Percentiles rank a stretch among this genome's conserved stretches.
phyloP scores from a whole-genome alignment of 2,329 filamentous ascomycete species.

The Metarhizium robertsii region DNA sequence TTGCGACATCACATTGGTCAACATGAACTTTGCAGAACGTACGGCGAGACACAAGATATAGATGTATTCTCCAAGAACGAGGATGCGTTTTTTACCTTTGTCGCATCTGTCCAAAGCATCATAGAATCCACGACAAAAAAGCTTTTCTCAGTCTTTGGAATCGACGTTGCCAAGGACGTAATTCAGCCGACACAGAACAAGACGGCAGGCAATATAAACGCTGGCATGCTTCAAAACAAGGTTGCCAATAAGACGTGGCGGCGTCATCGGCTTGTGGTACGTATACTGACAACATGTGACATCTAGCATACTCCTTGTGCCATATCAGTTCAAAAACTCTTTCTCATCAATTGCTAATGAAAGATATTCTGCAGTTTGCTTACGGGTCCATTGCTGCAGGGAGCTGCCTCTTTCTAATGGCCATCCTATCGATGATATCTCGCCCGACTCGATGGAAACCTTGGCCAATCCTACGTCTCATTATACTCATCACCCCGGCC shows the following conservation, averaged over 20 bases:
- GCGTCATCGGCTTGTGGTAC: constrained; percentile 22
- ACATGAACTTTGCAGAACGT: constrained; percentile 30
- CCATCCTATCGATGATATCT: constrained; percentile 19
- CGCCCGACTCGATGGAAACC: constrained; percentile 20
- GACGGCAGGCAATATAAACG: not conserved
- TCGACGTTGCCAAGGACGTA: constrained; percentile 16
- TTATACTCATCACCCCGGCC: constrained; percentile 19
- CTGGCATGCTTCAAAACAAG: constrained; percentile 7
- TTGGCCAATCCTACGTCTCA: constrained; percentile 22
- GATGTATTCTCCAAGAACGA: constrained; percentile 4
- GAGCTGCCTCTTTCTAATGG: constrained; percentile 21
- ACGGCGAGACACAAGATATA: constrained; percentile 30
- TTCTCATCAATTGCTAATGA: not conserved
- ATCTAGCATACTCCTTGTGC: not conserved
- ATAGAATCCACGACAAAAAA: constrained; percentile 18
- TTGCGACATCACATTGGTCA: not conserved
- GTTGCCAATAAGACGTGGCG: constrained; percentile 9
- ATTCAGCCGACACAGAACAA: not conserved
- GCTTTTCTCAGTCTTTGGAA: constrained; percentile 20
- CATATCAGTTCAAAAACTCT: not conserved
- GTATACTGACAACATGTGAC: constrained; percentile 5
- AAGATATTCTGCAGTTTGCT: constrained; percentile 17
- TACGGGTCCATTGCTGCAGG: constrained; percentile 25
- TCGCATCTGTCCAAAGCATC: constrained; percentile 6
- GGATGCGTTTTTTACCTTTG: constrained; percentile 2